Evolutionary conservation across 805 yeast species (phyloP).

Genomic region (Vanderwaltozyma polyspora): DNA sequence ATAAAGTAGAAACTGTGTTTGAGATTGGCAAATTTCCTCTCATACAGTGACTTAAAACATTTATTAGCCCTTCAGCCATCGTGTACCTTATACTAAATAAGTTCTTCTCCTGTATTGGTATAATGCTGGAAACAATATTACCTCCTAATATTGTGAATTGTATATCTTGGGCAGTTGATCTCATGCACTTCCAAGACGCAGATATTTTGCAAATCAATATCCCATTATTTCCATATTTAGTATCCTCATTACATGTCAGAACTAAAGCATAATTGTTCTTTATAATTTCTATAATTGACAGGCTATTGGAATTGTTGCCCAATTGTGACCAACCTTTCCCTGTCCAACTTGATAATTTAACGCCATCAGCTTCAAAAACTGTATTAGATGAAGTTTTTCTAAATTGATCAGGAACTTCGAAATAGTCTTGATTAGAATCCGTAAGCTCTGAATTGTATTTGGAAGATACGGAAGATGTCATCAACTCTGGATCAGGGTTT

Average conservation of each 20-base stretch:
- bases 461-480: background rate
- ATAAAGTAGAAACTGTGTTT: conserved; percentile 3
- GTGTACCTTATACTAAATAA: conserved; percentile 17
- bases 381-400: background rate
- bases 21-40: conserved; percentile 7
- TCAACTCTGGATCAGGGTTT: background rate
- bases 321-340: conserved; percentile 16
- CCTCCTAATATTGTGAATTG: conserved; percentile 15
- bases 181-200: conserved; percentile 13
- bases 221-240: too few species aligned
- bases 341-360: conserved; percentile 18
- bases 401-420: background rate
- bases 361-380: background rate
- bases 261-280: conserved; percentile 6
- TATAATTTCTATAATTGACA: conserved; percentile 5
- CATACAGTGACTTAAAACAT: conserved; percentile 15
- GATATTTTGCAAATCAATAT: conserved; percentile 11
- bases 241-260: conserved; percentile 6
- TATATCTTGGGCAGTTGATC: conserved; percentile 24
- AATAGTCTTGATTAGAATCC: background rate
- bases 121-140: conserved; percentile 6
- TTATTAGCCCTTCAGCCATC: conserved; percentile 12
- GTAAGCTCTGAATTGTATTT: background rate
- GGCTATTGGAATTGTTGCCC: conserved; percentile 3
- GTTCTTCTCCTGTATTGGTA: conserved; percentile 4